Evolutionary conservation across 495 filamentous ascomycete genomes (phyloP), one percentile per base, ranked within the genome.

Genomic region (Mytilinidion resinicola): DNA sequence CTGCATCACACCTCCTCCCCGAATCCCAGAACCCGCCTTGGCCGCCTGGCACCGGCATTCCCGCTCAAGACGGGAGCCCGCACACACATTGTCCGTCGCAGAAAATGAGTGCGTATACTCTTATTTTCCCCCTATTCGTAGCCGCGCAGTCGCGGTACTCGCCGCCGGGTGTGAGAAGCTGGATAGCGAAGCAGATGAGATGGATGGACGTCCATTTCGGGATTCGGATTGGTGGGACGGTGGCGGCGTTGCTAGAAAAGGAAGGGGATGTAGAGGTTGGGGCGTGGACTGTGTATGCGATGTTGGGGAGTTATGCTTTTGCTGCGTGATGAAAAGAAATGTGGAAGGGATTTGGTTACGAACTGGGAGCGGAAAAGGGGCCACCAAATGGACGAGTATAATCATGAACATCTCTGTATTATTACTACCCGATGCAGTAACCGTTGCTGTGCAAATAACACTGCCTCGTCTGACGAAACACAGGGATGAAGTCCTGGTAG

Each of bases 271-370:
- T 10, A 0, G 46, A 53, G 33, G 49, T 55, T 33, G 48, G 55
- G 36, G 59, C 66, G 4, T 74, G 69, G 70, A 51, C 61, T 9
- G 61, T 73, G 20, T 74, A 71, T 67, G 53, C 67, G 9, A 49
- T 72, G 55, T 62, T 73, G 34, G 72, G 72, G 7, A 67, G 71
- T 51, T 74, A 71, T 56, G 69, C 70, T 11, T 72, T 73, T 48
- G 25, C 25, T 30, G 25, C 25, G 25, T 30, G 6, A 30, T 30
- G 25, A 30, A 3, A 30, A 6, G 25, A 6, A 30, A 30, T 30
- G 25, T 30, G 25, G 3, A 6, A 6, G 25, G 25, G 3, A 3
- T 30, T 30, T 30, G 25, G 6, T 30, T 30, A 30, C 25, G 25
- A 30, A 30, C 6, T 30, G 6, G 25, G 3, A 30, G 6, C 25